A percentile compares a stretch with the other conserved stretches of the same genome.
Evolutionary conservation across 768 basidiomycete genomes (phyloP).

Genomic region (Zangia roseola): DNA sequence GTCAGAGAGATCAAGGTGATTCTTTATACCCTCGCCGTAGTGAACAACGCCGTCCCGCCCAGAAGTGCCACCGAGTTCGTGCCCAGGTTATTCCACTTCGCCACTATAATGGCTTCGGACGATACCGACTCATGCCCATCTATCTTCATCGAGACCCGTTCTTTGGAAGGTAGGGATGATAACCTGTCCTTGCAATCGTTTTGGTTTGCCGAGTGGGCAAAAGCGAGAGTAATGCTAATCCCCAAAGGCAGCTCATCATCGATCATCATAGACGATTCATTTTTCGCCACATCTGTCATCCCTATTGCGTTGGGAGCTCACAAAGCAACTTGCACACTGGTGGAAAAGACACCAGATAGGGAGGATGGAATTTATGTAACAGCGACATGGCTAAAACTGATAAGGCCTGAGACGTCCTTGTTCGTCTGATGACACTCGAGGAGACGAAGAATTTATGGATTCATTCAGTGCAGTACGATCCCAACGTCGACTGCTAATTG

Average conservation of each 20-base stretch:
- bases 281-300: background rate
- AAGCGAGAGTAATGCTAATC: background rate
- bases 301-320: background rate
- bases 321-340: background rate
- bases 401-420: background rate
- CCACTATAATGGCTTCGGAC: background rate
- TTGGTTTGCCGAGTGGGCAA: background rate
- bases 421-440: background rate
- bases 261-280: background rate
- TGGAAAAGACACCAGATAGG: background rate
- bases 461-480: background rate
- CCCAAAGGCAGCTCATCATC: background rate
- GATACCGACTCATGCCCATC: background rate
- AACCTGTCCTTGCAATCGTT: background rate
- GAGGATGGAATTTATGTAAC: background rate
- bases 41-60: background rate
- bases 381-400: background rate
- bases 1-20: background rate
- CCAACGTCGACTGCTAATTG: background rate
- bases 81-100: background rate
- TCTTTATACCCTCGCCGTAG: background rate
- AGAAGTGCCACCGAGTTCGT: background rate
- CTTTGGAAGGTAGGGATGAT: background rate
- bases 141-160: background rate
- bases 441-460: background rate